Evolutionary conservation across 768 basidiomycete genomes (phyloP), one percentile per base, ranked within the genome.

Genomic region (Gloeostereum incarnatum): DNA sequence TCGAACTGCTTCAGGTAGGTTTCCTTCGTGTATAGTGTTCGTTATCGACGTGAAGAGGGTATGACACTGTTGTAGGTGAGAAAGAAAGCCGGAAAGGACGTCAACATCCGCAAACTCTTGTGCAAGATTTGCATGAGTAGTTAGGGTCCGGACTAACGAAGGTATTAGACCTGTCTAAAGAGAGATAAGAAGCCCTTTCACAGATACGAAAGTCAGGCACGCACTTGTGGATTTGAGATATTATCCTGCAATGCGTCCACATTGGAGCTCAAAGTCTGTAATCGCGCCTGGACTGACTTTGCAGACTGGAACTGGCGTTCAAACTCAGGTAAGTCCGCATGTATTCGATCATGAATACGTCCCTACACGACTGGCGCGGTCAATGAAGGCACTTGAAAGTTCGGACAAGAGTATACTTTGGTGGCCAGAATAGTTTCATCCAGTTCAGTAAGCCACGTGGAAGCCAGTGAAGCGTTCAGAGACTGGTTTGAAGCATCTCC

Each of bases 331-430:
- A 76, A 59, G 55, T 88, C 71, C 11, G 62, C 57, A 41, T 80
- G 69, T 46, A 90, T 80, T 34, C 83, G 75, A 46, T 82, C 77
- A 47, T 82, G 78, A 46, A 94, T 78, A 49, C 66, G 71, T 49
- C 66, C 61, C 78, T 90, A 57, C 26, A 48, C 45, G n/a, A 39
- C 48, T 36, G 34, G 39, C 32, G 46, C 48, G 52, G 39, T 32
- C 33, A 49, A 14, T 49, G 20, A 35, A 44, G 45, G 20, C 18
- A 14, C 10, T 22, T 16, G 7, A 25, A 13, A n/a, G 18, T 29
- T 18, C 36, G 23, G 37, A 19, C 22, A 19, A 43, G 29, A 32
- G 23, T 58, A 35, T 50, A 88, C 90, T 67, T 87, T 85, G 8
- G 83, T 87, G 24, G 64, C 61, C 17, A 60, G 59, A 43, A 92